Evolutionary conservation across 129 eudicot species (phyloP).

Genomic region (Flaveria bidentis): DNA sequence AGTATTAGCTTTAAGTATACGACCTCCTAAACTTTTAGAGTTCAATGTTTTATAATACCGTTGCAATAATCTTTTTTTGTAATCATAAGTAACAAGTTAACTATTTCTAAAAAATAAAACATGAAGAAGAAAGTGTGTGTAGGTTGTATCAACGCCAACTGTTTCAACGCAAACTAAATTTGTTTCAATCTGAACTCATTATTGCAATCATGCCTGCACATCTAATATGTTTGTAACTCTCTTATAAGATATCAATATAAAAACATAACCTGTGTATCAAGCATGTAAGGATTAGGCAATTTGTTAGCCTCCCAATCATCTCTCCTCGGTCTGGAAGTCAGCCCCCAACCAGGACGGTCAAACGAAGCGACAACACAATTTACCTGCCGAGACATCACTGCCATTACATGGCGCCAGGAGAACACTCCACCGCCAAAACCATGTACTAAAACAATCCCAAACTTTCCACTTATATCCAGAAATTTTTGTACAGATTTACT

Average conservation of each 20-base stretch:
- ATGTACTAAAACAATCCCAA: conserved; percentile 89
- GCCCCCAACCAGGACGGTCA: conserved; percentile 99
- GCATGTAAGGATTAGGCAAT: conserved; percentile 89
- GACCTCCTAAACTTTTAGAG: neutral
- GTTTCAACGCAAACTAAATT: neutral
- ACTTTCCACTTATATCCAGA: conserved; percentile 53
- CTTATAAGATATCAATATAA: neutral
- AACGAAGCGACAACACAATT: conserved; percentile 86
- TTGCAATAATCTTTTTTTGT: neutral
- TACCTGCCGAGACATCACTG: conserved; percentile 63
- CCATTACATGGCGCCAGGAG: conserved; percentile 97
- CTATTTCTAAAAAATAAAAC: neutral
- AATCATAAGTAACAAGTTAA: neutral
- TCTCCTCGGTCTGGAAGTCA: conserved; percentile 76
- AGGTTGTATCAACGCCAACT: neutral
- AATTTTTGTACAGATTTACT: conserved; percentile 41
- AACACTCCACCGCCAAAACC: conserved; percentile 99
- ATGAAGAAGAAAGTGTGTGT: neutral
- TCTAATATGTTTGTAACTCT: neutral
- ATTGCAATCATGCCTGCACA: neutral
- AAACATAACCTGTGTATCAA: conserved; percentile 81
- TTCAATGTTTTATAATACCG: neutral
- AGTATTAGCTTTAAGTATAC: neutral
- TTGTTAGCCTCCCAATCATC: conserved; percentile 92
- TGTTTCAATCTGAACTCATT: neutral